A percentile compares a stretch with the other conserved stretches of the same genome.
Conservation (phyloP, 257 asterid species). For the Solanum infundibuliforme region DNA sequence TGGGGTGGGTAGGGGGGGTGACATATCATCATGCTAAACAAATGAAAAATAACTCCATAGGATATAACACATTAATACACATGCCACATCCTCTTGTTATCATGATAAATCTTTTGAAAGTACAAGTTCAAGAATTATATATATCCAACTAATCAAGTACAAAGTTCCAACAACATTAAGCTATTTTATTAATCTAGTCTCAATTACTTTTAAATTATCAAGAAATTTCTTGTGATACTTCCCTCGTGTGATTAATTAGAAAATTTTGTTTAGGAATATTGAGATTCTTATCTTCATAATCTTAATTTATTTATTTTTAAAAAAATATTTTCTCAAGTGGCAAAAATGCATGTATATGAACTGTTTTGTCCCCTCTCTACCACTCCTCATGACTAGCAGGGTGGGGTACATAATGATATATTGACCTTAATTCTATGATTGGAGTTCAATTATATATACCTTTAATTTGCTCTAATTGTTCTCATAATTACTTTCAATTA, state of each 20-base stretch:
- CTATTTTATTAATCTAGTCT: background rate
- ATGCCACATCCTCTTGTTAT: background rate
- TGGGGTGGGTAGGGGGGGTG: no score
- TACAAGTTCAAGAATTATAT: background rate
- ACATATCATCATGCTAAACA: background rate
- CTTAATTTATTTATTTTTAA: background rate
- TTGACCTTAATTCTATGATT: slow-evolving; percentile 2
- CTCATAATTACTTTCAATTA: background rate
- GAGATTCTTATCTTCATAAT: background rate
- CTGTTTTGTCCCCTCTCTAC: slow-evolving; percentile 9
- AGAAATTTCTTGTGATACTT: background rate
- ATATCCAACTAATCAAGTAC: background rate
- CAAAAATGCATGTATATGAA: background rate
- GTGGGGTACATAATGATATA: background rate
- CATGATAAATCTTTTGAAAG: background rate
- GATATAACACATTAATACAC: background rate
- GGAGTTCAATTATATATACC: background rate
- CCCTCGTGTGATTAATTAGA: background rate
- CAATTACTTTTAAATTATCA: background rate
- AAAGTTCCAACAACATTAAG: background rate
- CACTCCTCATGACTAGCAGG: background rate
- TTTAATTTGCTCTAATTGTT: background rate
- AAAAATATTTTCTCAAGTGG: background rate
- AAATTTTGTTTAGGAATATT: background rate
- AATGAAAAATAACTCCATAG: background rate